These are phyloP conservation scores for Cytospora paraplurivora DNA, from an alignment of 2,329 filamentous ascomycete species.

Conservation along the genomic window DNA sequence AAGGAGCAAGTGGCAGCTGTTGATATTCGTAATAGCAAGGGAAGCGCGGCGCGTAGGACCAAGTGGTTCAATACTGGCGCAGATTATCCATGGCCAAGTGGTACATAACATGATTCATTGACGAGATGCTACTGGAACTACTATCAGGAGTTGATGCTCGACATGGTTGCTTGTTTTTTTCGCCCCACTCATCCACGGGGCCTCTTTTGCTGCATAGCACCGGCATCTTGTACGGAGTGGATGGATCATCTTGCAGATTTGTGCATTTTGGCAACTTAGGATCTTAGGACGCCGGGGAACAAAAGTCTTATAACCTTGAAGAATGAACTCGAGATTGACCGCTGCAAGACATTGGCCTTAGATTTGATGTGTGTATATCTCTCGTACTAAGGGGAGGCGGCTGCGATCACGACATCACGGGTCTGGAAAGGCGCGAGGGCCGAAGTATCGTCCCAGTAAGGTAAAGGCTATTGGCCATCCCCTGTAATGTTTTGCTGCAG, in stretches of 20 bases:
- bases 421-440: too few species aligned
- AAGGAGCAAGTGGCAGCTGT: neutral
- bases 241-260: slow-evolving; percentile 6
- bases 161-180: slow-evolving; percentile 1
- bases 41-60: slow-evolving; percentile 20
- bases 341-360: neutral
- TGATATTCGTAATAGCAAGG: slow-evolving; percentile 9
- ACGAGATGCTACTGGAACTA: slow-evolving; percentile 3
- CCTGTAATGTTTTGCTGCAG: too few species aligned
- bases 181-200: neutral
- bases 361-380: neutral
- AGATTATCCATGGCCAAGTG: slow-evolving; percentile 23
- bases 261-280: slow-evolving; percentile 6
- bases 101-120: slow-evolving; percentile 22
- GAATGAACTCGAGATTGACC: neutral
- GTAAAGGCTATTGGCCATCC: too few species aligned
- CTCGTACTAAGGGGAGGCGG: too few species aligned
- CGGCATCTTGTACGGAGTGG: slow-evolving; percentile 24
- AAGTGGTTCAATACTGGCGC: slow-evolving; percentile 26
- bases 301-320: neutral
- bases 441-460: too few species aligned
- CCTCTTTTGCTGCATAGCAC: slow-evolving; percentile 26
- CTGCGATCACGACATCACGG: too few species aligned
- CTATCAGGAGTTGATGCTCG: neutral
- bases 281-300: slow-evolving; percentile 1